phyloP scores from a whole-genome alignment of 1,284 basidiomycete genomes.

The Rhodotorula mucilaginosa region DNA sequence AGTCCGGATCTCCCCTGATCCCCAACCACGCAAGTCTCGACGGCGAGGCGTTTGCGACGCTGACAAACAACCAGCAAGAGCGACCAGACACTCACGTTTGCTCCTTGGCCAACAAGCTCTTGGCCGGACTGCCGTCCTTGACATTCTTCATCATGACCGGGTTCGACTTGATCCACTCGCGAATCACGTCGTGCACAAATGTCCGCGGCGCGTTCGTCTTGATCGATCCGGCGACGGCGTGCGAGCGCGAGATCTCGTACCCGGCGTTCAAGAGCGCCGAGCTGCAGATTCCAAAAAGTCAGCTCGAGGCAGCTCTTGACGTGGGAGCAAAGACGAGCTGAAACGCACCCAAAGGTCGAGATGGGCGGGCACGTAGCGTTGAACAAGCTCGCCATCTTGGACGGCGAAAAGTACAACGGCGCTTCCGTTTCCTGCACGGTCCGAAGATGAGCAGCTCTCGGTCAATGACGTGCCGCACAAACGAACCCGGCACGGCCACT shows the following conservation, averaged over 20 bases:
- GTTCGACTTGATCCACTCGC: constrained; percentile 73
- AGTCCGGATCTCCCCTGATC: too few species aligned
- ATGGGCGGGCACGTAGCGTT: constrained; percentile 76
- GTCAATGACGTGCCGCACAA: background rate
- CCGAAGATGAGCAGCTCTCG: background rate
- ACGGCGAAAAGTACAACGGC: constrained; percentile 90
- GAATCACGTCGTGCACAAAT: constrained; percentile 77
- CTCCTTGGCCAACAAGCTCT: constrained; percentile 33
- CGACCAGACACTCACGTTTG: constrained; percentile 35
- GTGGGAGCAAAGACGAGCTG: background rate
- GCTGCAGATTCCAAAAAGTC: constrained; percentile 49
- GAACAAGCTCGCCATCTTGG: constrained; percentile 75
- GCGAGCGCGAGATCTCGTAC: constrained; percentile 80
- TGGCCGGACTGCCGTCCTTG: constrained; percentile 45
- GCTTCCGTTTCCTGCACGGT: constrained; percentile 65
- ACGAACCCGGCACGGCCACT: constrained; percentile 38
- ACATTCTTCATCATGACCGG: constrained; percentile 73
- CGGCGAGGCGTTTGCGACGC: constrained; percentile 8
- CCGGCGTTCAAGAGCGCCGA: constrained; percentile 86
- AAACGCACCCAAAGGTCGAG: constrained; percentile 67
- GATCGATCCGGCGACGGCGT: constrained; percentile 80
- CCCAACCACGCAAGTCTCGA: too few species aligned
- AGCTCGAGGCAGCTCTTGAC: background rate
- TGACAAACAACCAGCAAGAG: constrained; percentile 18
- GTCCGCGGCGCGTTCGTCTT: constrained; percentile 79